Base-by-base conservation (phyloP, 2,329 filamentous ascomycete genomes). In the Monosporascus sp. region DNA sequence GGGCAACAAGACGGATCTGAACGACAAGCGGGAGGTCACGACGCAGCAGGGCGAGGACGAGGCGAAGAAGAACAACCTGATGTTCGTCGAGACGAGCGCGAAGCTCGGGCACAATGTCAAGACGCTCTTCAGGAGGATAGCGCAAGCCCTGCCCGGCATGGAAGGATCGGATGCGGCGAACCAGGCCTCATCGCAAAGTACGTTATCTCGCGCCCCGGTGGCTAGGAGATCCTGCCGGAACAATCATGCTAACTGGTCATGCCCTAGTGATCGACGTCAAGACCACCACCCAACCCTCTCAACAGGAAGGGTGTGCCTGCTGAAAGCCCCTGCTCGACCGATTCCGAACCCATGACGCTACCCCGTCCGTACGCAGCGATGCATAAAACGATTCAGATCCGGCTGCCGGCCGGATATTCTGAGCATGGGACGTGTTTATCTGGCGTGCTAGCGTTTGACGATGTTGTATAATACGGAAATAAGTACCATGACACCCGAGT, bases 71-170 rank as follows among this genome's bases (percentile, higher is more conserved):
- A 93, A 96, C 73, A 94, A 94, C 61, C 78, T 97, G 62, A 97
- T 99, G 89, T 99, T 99, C 68, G 94, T 99, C 64, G 94, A 99
- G 80, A 99, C 94, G 51, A 97, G 91, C 71, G 94, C 94, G 51
- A 99, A 99, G 80, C 81, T 96, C 14, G 92, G 95, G 41, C 91
- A 97, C 74, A 99, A 99, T 69, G 95, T 99, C 63, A 99, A 99
- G 81, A 89, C 88, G 62, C 78, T 99, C 53, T 99, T 99, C 77
- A 90, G 92, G 80, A 88, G 91, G 77, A 99, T 99, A 83, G 94
- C 95, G 41, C 94, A 99, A 74, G 94, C 95, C 38, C 77, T 99
- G 63, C 94, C 94, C 7, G 94, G 94, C 22, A 97, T 99, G 94
- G 94, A 99, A 72, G 91, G 90, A 15, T 87, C 91, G 61, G 88